These are phyloP conservation scores for Fonsecaea erecta DNA, from an alignment of 2,329 filamentous ascomycete genomes.

Conservation along the genomic window DNA sequence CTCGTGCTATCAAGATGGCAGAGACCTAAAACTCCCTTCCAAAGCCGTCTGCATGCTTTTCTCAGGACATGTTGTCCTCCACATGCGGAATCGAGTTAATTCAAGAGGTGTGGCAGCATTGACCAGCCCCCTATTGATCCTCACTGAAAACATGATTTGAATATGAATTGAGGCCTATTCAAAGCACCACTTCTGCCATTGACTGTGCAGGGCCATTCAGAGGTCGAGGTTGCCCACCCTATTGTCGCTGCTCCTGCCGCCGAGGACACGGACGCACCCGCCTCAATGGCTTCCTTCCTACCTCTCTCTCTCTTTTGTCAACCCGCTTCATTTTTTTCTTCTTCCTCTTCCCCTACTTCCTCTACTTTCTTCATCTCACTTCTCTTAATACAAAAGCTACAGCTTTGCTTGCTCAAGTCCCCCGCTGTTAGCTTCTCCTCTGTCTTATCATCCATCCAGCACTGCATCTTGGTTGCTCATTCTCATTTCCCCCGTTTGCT, in stretches of 20 bases:
- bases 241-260: conserved; percentile 25
- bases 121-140: conserved; percentile 12
- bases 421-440: conserved; percentile 36
- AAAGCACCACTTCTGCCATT: conserved; percentile 15
- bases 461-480: conserved; percentile 40
- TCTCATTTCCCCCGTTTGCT: conserved; percentile 35
- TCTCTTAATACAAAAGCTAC: conserved; percentile 33
- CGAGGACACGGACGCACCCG: neutral
- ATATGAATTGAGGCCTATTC: conserved; percentile 1
- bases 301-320: conserved; percentile 1
- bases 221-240: neutral
- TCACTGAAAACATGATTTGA: neutral
- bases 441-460: conserved; percentile 37
- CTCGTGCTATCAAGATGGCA: neutral
- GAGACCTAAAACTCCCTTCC: neutral
- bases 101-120: conserved; percentile 4
- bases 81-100: neutral
- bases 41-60: neutral
- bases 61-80: neutral
- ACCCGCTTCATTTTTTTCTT: conserved; percentile 5
- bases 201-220: conserved; percentile 1
- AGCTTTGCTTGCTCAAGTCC: conserved; percentile 35
- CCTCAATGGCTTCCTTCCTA: conserved; percentile 4
- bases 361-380: conserved; percentile 27
- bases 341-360: conserved; percentile 20